A percentile compares a stretch with the other conserved stretches of the same genome.
These are phyloP conservation scores for Mycosphaerella sp. DNA, from an alignment of 2,329 filamentous ascomycete species.

Conservation along the genomic window DNA sequence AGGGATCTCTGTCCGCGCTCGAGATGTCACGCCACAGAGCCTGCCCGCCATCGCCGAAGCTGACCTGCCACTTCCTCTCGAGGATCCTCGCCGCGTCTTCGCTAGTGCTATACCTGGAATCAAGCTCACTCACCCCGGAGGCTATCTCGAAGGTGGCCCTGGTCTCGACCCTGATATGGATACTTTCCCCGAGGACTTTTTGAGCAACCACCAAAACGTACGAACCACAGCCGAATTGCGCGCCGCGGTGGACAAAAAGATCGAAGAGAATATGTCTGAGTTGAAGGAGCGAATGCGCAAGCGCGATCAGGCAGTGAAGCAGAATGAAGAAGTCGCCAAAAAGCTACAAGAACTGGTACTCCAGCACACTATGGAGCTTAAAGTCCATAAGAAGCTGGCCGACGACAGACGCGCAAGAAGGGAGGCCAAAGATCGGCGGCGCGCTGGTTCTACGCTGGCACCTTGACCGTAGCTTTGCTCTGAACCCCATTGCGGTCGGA, in stretches of 20 bases:
- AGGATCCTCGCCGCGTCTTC: slow-evolving; percentile 40
- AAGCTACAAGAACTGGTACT: slow-evolving; percentile 40
- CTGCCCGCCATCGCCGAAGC: slow-evolving; percentile 29
- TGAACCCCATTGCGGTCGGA: no score
- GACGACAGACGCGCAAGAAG: slow-evolving; percentile 35
- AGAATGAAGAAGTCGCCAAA: slow-evolving; percentile 39
- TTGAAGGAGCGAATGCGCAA: slow-evolving; percentile 31
- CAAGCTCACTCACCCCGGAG: slow-evolving; percentile 41
- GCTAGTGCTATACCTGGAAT: slow-evolving; percentile 40
- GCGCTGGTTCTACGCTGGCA: slow-evolving; percentile 4
- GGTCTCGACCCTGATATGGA: slow-evolving; percentile 36
- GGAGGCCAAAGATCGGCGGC: slow-evolving; percentile 32
- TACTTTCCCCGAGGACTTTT: slow-evolving; percentile 38
- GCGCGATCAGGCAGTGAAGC: slow-evolving; percentile 36
- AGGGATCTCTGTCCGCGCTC: slow-evolving; percentile 26
- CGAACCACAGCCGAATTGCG: slow-evolving; percentile 34
- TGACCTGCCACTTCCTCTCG: slow-evolving; percentile 39
- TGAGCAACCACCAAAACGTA: slow-evolving; percentile 33
- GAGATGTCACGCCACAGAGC: slow-evolving; percentile 23
- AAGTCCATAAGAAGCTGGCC: slow-evolving; percentile 39
- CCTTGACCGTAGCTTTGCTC: neutral
- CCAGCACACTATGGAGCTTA: slow-evolving; percentile 41
- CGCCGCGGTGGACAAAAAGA: slow-evolving; percentile 29
- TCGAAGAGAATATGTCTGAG: slow-evolving; percentile 27
- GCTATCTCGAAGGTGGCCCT: slow-evolving; percentile 45